Evolutionary conservation across 345 rosid species (phyloP).

Genomic region (Eucalyptus lansdowneana): DNA sequence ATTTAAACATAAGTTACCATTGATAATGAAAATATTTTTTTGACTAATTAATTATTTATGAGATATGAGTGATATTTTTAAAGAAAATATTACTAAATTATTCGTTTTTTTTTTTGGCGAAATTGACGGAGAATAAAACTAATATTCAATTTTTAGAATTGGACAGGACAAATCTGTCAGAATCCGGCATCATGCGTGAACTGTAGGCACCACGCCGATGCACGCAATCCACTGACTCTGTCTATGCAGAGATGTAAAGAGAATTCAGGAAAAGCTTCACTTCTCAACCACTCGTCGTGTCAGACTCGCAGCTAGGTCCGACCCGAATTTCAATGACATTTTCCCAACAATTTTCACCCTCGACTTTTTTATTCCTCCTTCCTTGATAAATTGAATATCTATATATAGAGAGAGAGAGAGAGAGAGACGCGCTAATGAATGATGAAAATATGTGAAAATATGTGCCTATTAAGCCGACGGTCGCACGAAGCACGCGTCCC

Average conservation of each 20-base stretch:
- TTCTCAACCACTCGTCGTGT: not conserved
- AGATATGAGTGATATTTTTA: no score
- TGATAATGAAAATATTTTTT: no score
- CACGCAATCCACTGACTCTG: not conserved
- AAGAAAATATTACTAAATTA: not conserved
- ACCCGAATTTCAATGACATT: not conserved
- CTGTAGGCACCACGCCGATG: not conserved
- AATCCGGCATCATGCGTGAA: not conserved
- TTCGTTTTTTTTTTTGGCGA: not conserved
- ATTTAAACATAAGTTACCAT: no score
- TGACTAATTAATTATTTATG: no score
- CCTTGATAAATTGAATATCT: not conserved
- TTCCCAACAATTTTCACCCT: not conserved
- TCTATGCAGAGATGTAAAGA: not conserved
- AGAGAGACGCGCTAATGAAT: no score
- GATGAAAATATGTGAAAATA: not conserved
- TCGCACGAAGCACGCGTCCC: no score
- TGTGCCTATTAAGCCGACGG: no score
- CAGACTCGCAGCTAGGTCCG: not conserved
- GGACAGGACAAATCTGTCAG: not conserved
- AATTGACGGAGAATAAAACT: not conserved
- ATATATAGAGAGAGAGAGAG: no score
- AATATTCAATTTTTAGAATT: not conserved
- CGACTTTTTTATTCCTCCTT: not conserved
- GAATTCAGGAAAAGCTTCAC: not conserved